Percentiles rank a stretch among this genome's conserved stretches.
Conservation (phyloP, 495 filamentous ascomycete genomes). For the Penicillium canariense region DNA sequence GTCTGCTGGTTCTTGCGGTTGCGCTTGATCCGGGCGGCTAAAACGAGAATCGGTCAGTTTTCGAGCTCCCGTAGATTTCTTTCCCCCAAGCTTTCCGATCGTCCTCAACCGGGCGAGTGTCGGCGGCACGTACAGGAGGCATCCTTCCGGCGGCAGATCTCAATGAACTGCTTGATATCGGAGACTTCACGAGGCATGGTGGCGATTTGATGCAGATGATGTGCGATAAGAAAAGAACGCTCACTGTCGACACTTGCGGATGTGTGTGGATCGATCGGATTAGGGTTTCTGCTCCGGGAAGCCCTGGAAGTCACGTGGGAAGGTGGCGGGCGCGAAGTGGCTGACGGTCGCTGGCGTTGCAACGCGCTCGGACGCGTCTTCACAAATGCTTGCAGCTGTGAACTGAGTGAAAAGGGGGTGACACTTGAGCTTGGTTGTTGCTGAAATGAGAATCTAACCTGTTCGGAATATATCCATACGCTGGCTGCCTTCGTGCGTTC, state of each 20-base stretch:
- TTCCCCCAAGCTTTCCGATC: neutral
- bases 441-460: neutral
- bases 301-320: slow-evolving; percentile 24
- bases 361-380: neutral
- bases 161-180: slow-evolving; percentile 99
- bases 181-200: slow-evolving; percentile 96
- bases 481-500: neutral
- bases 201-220: slow-evolving; percentile 35
- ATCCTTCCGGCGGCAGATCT: slow-evolving; percentile 99
- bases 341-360: slow-evolving; percentile 2
- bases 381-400: neutral
- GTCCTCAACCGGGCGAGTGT: neutral
- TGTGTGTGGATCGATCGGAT: slow-evolving; percentile 37
- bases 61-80: slow-evolving; percentile 3
- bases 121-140: slow-evolving; percentile 74
- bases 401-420: neutral
- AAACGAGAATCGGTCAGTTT: slow-evolving; percentile 18
- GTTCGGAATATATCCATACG: neutral
- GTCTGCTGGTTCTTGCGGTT: slow-evolving; percentile 80
- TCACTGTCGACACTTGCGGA: slow-evolving; percentile 15
- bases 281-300: slow-evolving; percentile 28
- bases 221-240: slow-evolving; percentile 18
- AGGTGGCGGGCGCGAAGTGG: neutral
- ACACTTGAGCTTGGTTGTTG: neutral
- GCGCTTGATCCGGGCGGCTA: slow-evolving; percentile 97